Evolutionary conservation across 164 flowering plant genomes (phyloP).

Genomic region (Umbellularia californica): DNA sequence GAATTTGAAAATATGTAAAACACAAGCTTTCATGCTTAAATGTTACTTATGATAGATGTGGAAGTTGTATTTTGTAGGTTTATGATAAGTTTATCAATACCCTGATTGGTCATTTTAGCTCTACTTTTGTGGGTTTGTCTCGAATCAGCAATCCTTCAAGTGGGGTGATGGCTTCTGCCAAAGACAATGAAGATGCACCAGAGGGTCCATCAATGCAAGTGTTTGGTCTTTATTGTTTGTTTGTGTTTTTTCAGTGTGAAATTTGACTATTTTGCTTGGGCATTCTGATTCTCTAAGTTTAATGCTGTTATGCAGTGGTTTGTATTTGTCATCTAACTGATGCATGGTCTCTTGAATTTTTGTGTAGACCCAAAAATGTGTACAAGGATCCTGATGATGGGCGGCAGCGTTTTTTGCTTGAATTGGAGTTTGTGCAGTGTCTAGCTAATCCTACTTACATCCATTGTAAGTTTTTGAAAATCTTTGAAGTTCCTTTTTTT

Average conservation of each 20-base stretch:
- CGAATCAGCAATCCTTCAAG: not conserved
- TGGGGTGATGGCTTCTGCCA: constrained; percentile 11
- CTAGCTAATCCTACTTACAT: constrained; percentile 96
- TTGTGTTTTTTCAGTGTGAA: not conserved
- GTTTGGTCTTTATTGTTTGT: not conserved
- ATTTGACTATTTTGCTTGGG: not conserved
- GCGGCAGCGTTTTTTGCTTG: constrained; percentile 84
- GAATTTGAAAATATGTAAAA: no score
- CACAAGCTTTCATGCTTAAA: no score
- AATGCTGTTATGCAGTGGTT: no score
- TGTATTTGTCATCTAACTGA: not conserved
- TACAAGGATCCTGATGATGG: constrained; percentile 98
- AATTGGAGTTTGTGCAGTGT: constrained; percentile 91
- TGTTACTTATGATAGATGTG: no score
- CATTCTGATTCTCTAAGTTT: not conserved
- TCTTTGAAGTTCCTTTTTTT: not conserved
- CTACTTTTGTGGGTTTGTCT: no score
- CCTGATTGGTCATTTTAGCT: no score
- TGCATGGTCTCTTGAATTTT: not conserved
- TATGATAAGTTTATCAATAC: no score
- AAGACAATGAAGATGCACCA: constrained; percentile 11
- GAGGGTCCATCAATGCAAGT: constrained; percentile 13
- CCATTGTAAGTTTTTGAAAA: constrained; percentile 54
- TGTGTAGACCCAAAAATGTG: constrained; percentile 49
- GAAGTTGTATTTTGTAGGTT: no score